Evolutionary conservation across 2,329 filamentous ascomycete species (phyloP).

Genomic region (Colletotrichum siamense): DNA sequence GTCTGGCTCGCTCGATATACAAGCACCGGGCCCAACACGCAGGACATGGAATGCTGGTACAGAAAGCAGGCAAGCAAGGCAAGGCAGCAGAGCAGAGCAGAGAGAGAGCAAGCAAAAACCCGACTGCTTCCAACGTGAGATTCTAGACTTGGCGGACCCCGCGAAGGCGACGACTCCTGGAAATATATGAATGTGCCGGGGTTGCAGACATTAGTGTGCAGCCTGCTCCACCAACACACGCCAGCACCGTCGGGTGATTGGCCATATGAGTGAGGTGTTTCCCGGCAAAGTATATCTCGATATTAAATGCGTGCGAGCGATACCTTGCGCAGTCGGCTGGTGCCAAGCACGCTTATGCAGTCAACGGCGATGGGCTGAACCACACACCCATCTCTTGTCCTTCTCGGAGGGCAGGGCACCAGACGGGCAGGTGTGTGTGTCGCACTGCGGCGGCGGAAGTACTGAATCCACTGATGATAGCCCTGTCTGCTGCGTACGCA

Average conservation of each 20-base stretch:
- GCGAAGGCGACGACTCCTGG: constrained; percentile 15
- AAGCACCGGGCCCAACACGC: background rate
- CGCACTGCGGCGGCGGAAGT: background rate
- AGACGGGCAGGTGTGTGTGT: constrained; percentile 4
- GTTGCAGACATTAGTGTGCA: background rate
- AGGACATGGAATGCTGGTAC: background rate
- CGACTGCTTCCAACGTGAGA: constrained; percentile 3
- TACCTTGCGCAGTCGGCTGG: background rate
- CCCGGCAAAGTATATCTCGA: background rate
- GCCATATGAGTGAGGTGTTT: background rate
- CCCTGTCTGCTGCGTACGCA: background rate
- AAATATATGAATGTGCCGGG: constrained; percentile 16
- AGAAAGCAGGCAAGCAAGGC: background rate
- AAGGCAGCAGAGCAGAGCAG: background rate
- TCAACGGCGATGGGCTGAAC: background rate
- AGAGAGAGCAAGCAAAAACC: background rate
- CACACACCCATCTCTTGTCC: background rate
- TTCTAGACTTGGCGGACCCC: constrained; percentile 15
- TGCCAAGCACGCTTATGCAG: background rate
- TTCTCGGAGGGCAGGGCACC: constrained; percentile 1
- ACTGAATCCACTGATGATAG: background rate
- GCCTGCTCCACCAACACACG: constrained; percentile 3
- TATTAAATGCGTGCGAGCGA: background rate
- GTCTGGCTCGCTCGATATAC: background rate
- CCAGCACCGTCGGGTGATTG: background rate